Evolutionary conservation across 495 filamentous ascomycete species (phyloP).

Genomic region (Daldinia concentrica): DNA sequence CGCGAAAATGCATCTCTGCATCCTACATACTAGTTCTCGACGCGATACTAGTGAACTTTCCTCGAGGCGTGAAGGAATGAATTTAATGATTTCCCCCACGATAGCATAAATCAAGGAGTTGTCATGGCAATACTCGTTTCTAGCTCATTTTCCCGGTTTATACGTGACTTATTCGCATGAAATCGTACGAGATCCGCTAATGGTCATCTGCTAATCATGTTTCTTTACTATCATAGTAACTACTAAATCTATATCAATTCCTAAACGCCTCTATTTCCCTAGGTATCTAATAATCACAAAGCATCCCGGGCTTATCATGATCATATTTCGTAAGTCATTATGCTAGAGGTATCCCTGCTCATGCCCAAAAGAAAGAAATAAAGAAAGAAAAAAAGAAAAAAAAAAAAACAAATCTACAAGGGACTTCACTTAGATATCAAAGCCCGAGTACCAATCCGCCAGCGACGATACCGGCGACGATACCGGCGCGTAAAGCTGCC

Average conservation of each 20-base stretch:
- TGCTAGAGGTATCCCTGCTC: conserved; percentile 2
- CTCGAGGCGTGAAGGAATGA: conserved; percentile 43
- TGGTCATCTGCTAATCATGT: background rate
- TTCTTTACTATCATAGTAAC: background rate
- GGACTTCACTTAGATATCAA: conserved; percentile 1
- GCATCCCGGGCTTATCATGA: conserved; percentile 3
- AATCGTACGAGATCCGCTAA: background rate
- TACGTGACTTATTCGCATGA: conserved; percentile 12
- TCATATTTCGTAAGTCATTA: conserved; percentile 7
- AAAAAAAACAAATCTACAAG: background rate
- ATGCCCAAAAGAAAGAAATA: background rate
- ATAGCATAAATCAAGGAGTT: conserved; percentile 46
- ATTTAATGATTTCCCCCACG: conserved; percentile 41
- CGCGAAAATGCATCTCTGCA: conserved; percentile 41
- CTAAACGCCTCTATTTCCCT: conserved; percentile 16
- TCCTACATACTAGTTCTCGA: conserved; percentile 37
- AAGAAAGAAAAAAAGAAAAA: background rate
- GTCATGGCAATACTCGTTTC: conserved; percentile 27
- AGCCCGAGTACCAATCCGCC: conserved; percentile 35
- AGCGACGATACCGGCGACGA: conserved; percentile 34
- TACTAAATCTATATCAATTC: conserved; percentile 13
- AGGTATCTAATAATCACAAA: conserved; percentile 31
- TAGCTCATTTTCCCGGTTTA: background rate
- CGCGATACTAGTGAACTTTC: conserved; percentile 27
- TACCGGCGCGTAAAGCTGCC: conserved; percentile 21